Base-by-base conservation (phyloP, 2,329 filamentous ascomycete species). In the Diaporthe batatas region DNA sequence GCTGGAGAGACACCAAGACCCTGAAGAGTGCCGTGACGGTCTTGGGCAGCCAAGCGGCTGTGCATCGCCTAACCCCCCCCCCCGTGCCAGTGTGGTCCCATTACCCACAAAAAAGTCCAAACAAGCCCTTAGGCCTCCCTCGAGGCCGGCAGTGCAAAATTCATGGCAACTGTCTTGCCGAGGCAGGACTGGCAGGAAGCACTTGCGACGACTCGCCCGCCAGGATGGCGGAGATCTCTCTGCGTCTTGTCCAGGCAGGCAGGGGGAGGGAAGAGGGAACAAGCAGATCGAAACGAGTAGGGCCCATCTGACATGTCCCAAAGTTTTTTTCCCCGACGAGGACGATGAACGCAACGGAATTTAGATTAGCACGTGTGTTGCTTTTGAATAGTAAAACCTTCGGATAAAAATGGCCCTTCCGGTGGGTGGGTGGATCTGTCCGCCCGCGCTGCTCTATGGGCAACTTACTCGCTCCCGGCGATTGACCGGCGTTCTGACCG, bases 31-130 rank as follows among this genome's bases (percentile, higher is more conserved):
- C 36, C 11, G 25, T 10, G 44, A 29, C 62, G 44, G 51, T 44
- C 29, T 23, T 14, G 25, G 59, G 59, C 58, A 62, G 58, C 39
- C 5, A 32, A 25, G 34, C 32, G 21, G 32, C 55, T 42, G 23
- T 44, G 58, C 58, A 16, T 32, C 39, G 39, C 29, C 23, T 11
- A 29, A 10, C 58, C 58, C 58, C 23, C 36, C 34, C 6, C 36
- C 36, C 10, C 1, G 11, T 39, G 5, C 29, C 29, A 29, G 29
- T 21, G 44, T 6, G 32, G 29, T 8, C 12, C 25, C 25, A 49
- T 47, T 65, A 16, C 62, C 62, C 62, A 65, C 62, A 65, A 51
- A 51, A n/a, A 49, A 49, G 36, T 8, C 3, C 21, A 49, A n/a
- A 32, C 57, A 16, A 29, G 23, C 16, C 58, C 29, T 36, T 54